Percentiles rank a stretch among this genome's conserved stretches.
phyloP scores from a whole-genome alignment of 371 early-diverging fungal genomes.

The Rhizopus delemar region DNA sequence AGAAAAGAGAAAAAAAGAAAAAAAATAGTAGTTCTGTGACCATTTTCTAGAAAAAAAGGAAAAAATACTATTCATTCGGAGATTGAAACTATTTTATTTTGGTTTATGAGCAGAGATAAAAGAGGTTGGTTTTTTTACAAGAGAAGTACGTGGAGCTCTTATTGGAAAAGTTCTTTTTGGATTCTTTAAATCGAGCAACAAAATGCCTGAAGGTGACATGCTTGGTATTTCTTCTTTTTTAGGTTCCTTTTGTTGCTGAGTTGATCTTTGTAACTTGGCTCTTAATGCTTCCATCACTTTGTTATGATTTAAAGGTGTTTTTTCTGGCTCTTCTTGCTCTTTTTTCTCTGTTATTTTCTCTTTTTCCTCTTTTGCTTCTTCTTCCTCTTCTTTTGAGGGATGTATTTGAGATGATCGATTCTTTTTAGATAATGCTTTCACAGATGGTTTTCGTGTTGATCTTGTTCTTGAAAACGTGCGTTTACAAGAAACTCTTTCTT shows the following conservation, averaged over 20 bases:
- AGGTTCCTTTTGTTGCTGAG: slow-evolving; percentile 26
- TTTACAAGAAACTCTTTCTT: slow-evolving; percentile 25
- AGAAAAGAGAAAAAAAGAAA: slow-evolving; percentile 1
- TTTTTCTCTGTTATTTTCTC: not conserved
- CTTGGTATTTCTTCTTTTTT: slow-evolving; percentile 28
- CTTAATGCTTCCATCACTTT: slow-evolving; percentile 40
- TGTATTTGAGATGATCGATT: slow-evolving; percentile 22
- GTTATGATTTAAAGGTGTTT: slow-evolving; percentile 27
- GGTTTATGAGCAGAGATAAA: slow-evolving; percentile 43
- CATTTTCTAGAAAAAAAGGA: too few relatives aligned
- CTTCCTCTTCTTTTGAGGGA: not conserved
- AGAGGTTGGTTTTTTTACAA: slow-evolving; percentile 38
- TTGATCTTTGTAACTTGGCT: slow-evolving; percentile 37
- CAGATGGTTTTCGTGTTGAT: slow-evolving; percentile 35
- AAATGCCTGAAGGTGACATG: slow-evolving; percentile 47
- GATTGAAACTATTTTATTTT: slow-evolving; percentile 11
- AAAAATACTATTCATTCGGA: not conserved
- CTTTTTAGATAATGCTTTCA: slow-evolving; percentile 29
- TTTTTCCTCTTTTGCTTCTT: too few relatives aligned
- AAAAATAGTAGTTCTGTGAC: not conserved
- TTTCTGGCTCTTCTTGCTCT: not conserved
- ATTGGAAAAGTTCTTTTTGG: slow-evolving; percentile 38
- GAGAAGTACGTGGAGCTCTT: slow-evolving; percentile 35
- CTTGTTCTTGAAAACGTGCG: slow-evolving; percentile 39
- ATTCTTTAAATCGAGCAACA: slow-evolving; percentile 47